A percentile compares a stretch with the other conserved stretches of the same genome.
These are phyloP conservation scores for Colletotrichum falcatum DNA, from an alignment of 2,329 filamentous ascomycete species.

Conservation along the genomic window DNA sequence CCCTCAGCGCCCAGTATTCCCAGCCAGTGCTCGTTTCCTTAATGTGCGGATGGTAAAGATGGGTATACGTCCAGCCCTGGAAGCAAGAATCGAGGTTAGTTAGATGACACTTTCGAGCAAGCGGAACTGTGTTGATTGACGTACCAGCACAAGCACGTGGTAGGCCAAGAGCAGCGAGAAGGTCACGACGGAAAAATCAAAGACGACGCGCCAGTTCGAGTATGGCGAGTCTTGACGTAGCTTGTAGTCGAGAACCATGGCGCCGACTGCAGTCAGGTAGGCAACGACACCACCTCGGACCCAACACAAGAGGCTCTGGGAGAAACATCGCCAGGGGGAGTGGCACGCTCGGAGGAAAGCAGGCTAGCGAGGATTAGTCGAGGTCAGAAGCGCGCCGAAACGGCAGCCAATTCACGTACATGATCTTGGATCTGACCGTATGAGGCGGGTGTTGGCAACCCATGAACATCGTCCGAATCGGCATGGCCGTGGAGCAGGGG, in stretches of 20 bases:
- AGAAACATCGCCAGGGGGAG: constrained; percentile 62
- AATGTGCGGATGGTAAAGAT: constrained; percentile 60
- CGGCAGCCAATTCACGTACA: constrained; percentile 44
- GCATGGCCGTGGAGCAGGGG: constrained; percentile 41
- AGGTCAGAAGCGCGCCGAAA: neutral
- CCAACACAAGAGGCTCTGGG: constrained; percentile 58
- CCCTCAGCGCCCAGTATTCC: constrained; percentile 52
- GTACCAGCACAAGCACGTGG: constrained; percentile 60
- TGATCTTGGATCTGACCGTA: constrained; percentile 45
- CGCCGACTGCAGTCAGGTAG: constrained; percentile 57
- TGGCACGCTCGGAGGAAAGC: constrained; percentile 64
- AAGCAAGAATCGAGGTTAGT: neutral
- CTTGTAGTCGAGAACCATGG: constrained; percentile 60
- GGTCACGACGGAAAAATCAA: constrained; percentile 62
- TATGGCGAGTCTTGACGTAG: constrained; percentile 54
- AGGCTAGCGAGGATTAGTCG: constrained; percentile 52
- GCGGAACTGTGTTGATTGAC: constrained; percentile 43
- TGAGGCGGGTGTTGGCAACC: constrained; percentile 38
- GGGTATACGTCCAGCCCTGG: constrained; percentile 65
- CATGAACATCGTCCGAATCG: constrained; percentile 8
- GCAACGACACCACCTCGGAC: constrained; percentile 57
- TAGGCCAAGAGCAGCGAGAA: constrained; percentile 59
- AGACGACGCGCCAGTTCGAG: constrained; percentile 57
- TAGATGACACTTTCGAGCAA: neutral
- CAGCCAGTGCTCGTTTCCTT: constrained; percentile 52